Evolutionary conservation across 2,329 filamentous ascomycete species (phyloP), one percentile per base, ranked within the genome.

Genomic region (Domatiomyces globalis): DNA sequence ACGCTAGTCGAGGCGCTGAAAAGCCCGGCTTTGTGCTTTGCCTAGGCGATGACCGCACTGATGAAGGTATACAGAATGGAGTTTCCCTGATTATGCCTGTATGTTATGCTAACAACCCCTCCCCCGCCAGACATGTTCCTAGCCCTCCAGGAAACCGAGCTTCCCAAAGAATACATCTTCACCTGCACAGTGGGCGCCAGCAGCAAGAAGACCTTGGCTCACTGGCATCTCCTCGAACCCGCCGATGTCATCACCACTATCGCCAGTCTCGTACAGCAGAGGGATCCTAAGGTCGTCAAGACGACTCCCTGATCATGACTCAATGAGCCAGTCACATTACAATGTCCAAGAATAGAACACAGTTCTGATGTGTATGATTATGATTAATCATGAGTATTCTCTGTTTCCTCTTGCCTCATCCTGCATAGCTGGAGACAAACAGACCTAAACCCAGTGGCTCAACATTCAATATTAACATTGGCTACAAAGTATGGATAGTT

Each of bases 1-100:
- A 81, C 46, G 94, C 94, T 67, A 81, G 73, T 43, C 65, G 67
- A 1, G 73, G 73, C 3, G 25, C 17, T 29, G 73, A 80, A 48
- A 77, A 78, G 49, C 78, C 89, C 0, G 87, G 90, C 60, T 95
- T 96, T 63, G 81, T 94, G 9, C 75, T 96, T 49, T 98, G 92
- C 67, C 72, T 89, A 55, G 92, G 92, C 43, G 92, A 98, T 67
- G 92, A 98, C 63, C 94, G 92, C 61, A 98, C 92, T 5, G 92
- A 98, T 65, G 92, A 98, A 76, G 90, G 94, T 83, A 82, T 4
- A 15, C 9, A 15, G 33, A 33, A 10, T 15, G 33, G 5, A 39
- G 4, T 15, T 5, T 39, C 33, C 33, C 12, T 15, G 12, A 39
- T 15, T 2, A 39, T 39, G 33, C 10, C 33, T 15, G 33, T 15